phyloP scores from a whole-genome alignment of 768 basidiomycete species.

The Suillus tomentosus region DNA sequence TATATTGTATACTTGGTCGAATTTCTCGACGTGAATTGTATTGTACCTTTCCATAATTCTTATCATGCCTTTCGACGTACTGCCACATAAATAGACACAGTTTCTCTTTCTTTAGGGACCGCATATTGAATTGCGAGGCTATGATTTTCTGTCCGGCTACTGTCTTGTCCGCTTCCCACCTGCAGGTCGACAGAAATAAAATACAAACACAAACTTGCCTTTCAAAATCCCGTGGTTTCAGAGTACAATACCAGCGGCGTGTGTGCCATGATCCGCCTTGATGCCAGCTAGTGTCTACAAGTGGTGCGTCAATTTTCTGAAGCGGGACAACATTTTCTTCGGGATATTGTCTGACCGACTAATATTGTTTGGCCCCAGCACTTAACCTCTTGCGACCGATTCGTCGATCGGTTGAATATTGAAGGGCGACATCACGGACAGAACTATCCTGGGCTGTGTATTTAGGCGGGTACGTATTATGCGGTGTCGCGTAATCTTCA shows the following conservation, averaged over 20 bases:
- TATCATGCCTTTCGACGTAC: background rate
- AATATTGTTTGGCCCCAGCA: background rate
- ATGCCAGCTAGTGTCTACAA: background rate
- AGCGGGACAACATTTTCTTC: background rate
- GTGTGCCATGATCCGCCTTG: background rate
- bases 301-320: background rate
- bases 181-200: background rate
- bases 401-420: constrained; percentile 29
- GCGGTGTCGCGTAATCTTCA: background rate
- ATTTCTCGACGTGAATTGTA: background rate
- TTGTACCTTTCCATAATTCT: constrained; percentile 3
- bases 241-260: background rate
- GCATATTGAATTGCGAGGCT: background rate
- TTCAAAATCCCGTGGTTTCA: background rate
- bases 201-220: background rate
- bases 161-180: background rate
- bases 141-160: too few species aligned
- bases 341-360: background rate
- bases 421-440: constrained; percentile 49
- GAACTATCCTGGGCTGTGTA: constrained; percentile 69
- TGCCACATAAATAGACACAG: background rate
- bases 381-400: background rate
- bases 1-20: background rate
- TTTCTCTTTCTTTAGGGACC: too few species aligned
- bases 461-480: constrained; percentile 37